phyloP scores from a whole-genome alignment of 1,284 basidiomycete genomes.

The Coniferiporia sulphurascens region DNA sequence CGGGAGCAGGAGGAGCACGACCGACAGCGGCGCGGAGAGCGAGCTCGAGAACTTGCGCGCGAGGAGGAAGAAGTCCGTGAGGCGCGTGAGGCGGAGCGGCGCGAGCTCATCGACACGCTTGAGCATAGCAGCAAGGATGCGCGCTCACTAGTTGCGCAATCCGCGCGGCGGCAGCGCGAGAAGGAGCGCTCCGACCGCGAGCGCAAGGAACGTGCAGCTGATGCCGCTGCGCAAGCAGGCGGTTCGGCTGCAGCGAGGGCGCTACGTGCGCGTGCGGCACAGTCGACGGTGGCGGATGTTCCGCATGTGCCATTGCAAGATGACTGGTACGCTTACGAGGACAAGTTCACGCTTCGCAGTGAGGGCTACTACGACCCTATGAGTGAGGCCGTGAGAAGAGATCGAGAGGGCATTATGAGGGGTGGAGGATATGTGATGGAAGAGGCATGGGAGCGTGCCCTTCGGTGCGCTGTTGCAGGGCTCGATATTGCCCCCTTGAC shows the following conservation, averaged over 20 bases:
- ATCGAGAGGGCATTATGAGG: slow-evolving; percentile 75
- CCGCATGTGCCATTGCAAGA: slow-evolving; percentile 75
- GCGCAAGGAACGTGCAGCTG: slow-evolving; percentile 37
- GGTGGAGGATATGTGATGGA: slow-evolving; percentile 81
- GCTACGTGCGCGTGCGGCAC: slow-evolving; percentile 51
- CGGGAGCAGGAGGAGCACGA: slow-evolving; percentile 75
- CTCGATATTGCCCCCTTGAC: slow-evolving; percentile 50
- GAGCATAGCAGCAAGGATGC: slow-evolving; percentile 44
- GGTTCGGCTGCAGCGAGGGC: slow-evolving; percentile 46
- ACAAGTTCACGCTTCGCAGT: slow-evolving; percentile 49
- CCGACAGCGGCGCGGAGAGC: slow-evolving; percentile 63
- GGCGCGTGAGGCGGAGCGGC: slow-evolving; percentile 33
- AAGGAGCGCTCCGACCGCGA: slow-evolving; percentile 1
- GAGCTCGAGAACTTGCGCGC: slow-evolving; percentile 62
- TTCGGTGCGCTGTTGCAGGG: slow-evolving; percentile 72
- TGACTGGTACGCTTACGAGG: slow-evolving; percentile 70
- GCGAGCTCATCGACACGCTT: slow-evolving; percentile 35
- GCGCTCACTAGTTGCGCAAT: slow-evolving; percentile 58
- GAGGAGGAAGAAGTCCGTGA: slow-evolving; percentile 68
- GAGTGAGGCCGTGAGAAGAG: slow-evolving; percentile 71
- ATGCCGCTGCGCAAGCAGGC: slow-evolving; percentile 36
- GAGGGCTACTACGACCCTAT: slow-evolving; percentile 61
- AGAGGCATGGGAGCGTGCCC: slow-evolving; percentile 84
- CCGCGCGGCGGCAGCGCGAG: slow-evolving; percentile 40
- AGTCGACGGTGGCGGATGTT: slow-evolving; percentile 60